Evolutionary conservation across 805 yeast species (phyloP), one percentile per base, ranked within the genome.

Genomic region (Yarrowia sp.): DNA sequence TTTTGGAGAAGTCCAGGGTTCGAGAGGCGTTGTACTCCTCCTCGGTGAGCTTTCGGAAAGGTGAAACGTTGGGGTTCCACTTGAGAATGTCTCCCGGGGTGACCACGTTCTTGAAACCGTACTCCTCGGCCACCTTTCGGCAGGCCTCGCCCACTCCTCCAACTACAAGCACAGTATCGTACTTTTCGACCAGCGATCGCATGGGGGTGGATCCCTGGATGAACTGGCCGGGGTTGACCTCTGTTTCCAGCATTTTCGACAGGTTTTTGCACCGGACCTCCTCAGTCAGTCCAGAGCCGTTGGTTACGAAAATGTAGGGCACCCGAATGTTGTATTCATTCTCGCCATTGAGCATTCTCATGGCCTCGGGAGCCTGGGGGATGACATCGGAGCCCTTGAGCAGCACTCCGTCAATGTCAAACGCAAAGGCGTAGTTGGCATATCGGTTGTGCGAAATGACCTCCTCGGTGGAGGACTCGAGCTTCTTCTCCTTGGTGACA

Each of bases 121-220:
- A 92, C 41, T 85, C 86, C 75, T 86, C 86, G 35, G 97, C 97
- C 67, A 91, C 93, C 71, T 88, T 84, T 72, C 95, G 84, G 76
- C 97, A 91, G 12, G 88, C 86, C 72, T 91, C 92, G 55, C 95
- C 92, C 35, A 90, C 87, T 72, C 97, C 97, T 71, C 97, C 97
- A 66, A 92, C 92, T 67, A 92, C 97, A 56, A 92, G 80, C 5
- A 92, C 96, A 69, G 89, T 89, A 69, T 89, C 81, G 78, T 88
- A 87, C 15, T 83, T 81, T 40, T 84, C 84, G 14, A 88, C 90
- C 75, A 91, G 82, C 75, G 90, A 96, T 73, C 86, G 88, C 95
- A 92, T 92, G 42, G 97, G 97, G 1, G 97, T 92, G 78, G 92
- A 97, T 71, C 97, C 97, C 79, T 92, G 97, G 74, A 92, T 89